A percentile compares a stretch with the other conserved stretches of the same genome.
These are phyloP conservation scores for Penicillium fimorum DNA, from an alignment of 495 filamentous ascomycete genomes.

Conservation along the genomic window DNA sequence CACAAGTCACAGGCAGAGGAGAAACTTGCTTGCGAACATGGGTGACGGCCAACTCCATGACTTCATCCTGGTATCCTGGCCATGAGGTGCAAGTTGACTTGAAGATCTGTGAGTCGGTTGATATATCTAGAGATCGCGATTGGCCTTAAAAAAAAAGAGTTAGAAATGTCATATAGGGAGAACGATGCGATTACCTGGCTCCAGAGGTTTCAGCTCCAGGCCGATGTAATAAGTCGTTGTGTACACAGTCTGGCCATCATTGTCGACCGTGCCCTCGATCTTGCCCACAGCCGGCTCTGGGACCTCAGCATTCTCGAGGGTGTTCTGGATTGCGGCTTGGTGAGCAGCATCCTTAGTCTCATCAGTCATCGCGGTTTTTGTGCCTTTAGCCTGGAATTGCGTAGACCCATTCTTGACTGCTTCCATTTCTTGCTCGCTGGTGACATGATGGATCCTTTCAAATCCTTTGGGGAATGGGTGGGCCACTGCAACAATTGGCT, in stretches of 20 bases:
- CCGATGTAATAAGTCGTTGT: conserved; percentile 90
- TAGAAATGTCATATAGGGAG: conserved; percentile 19
- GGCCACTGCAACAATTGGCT: conserved; percentile 73
- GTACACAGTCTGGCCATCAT: conserved; percentile 56
- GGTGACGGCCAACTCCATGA: conserved; percentile 66
- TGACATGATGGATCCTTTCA: conserved; percentile 72
- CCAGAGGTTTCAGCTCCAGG: conserved; percentile 55
- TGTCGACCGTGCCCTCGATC: conserved; percentile 20
- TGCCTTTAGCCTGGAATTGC: conserved; percentile 60
- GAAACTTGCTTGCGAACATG: conserved; percentile 71
- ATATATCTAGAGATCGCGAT: conserved; percentile 59
- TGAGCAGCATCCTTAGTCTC: conserved; percentile 56
- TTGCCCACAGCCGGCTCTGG: conserved; percentile 42
- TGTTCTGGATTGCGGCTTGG: conserved; percentile 47
- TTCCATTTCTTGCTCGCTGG: conserved; percentile 65
- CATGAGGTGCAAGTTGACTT: conserved; percentile 65
- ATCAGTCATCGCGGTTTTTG: conserved; percentile 59
- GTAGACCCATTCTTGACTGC: conserved; percentile 70
- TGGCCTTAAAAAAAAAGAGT: conserved; percentile 37
- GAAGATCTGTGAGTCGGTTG: conserved; percentile 71
- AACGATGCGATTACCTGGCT: conserved; percentile 29
- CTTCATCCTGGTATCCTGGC: conserved; percentile 60
- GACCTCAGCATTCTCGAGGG: conserved; percentile 45
- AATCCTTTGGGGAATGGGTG: conserved; percentile 94
- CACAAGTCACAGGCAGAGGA: neutral